Evolutionary conservation across 2,329 filamentous ascomycete genomes (phyloP), one percentile per base, ranked within the genome.

Genomic region (Cercospora beticola): DNA sequence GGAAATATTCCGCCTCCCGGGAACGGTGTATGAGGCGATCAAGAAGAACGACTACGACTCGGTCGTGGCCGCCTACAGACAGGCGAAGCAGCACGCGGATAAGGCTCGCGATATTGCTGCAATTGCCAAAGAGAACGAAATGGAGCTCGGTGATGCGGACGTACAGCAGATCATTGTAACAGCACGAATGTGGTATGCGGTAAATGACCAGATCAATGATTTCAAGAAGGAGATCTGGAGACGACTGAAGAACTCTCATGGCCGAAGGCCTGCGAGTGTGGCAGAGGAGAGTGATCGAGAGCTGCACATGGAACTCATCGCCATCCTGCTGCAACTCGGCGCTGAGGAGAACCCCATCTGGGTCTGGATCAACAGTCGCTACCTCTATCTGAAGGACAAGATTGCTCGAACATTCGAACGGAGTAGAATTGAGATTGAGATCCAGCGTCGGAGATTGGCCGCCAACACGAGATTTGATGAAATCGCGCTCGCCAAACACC

Each of bases 301-400:
- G 76, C 93, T 97, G 78, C 91, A 97, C 76, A 93, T 97, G 88
- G 93, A 97, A 77, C 84, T 97, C 59, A 98, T 99, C 65, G 86
- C 89, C 23, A 85, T 97, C 40, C 85, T 99, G 64, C 83, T 99
- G n/a, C 94, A 99, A 79, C 84, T 99, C 21, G 96, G 95, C 6
- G 93, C 97, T 2, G 91, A 97, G 9, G 93, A 98, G 68, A 99
- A 97, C 75, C 95, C 95, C 1, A 97, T 99, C 70, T 97, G 92
- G 92, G 87, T 96, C 10, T 99, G 95, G 94, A 87, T 99, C 28
- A 83, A 94, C 65, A 97, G 93, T 76, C 89, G 92, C 57, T 96
- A 94, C 77, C 92, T 97, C 72, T 90, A 94, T 76, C 85, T 99
- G 66, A 97, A 95, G 80, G 89, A 89, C 72, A 96, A 92, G 78